Percentiles rank a stretch among this genome's conserved stretches.
phyloP scores from a whole-genome alignment of 805 yeast genomes.

The Candida silvicultrix region DNA sequence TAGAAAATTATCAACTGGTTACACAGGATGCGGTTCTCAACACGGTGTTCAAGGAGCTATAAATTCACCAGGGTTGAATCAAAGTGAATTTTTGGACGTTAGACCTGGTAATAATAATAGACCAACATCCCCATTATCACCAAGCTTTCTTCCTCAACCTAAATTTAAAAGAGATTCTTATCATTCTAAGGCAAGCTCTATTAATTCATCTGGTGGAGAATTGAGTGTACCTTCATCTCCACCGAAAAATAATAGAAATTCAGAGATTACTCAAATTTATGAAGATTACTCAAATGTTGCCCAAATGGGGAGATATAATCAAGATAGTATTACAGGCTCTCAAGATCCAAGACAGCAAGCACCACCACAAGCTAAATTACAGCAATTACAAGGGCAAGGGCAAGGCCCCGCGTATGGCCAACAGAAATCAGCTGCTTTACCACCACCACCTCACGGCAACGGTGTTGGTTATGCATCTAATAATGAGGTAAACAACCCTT shows the following conservation, averaged over 20 bases:
- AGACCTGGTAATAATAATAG: slow-evolving; percentile 10
- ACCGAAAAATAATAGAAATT: slow-evolving; percentile 16
- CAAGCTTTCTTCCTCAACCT: slow-evolving; percentile 30
- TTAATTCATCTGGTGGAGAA: slow-evolving; percentile 9
- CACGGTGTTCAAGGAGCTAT: slow-evolving; percentile 59
- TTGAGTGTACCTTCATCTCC: slow-evolving; percentile 9
- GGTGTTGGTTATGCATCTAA: background rate
- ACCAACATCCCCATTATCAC: slow-evolving; percentile 29
- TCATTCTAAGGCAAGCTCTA: slow-evolving; percentile 15
- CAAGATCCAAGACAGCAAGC: slow-evolving; percentile 7
- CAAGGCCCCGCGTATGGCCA: background rate
- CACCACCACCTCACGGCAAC: background rate
- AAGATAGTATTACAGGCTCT: background rate
- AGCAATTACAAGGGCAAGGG: background rate
- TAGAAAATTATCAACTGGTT: slow-evolving; percentile 50
- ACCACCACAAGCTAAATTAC: slow-evolving; percentile 6
- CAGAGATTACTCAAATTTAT: slow-evolving; percentile 26
- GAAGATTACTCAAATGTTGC: slow-evolving; percentile 25
- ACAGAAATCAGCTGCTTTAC: background rate
- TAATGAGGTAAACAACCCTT: slow-evolving; percentile 4
- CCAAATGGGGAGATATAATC: background rate
- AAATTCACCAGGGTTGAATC: slow-evolving; percentile 38
- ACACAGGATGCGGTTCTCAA: slow-evolving; percentile 71
- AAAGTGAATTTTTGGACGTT: slow-evolving; percentile 27
- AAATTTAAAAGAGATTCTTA: slow-evolving; percentile 19